Evolutionary conservation across 148 eudicot genomes (phyloP).

Genomic region (Cornus controversa): DNA sequence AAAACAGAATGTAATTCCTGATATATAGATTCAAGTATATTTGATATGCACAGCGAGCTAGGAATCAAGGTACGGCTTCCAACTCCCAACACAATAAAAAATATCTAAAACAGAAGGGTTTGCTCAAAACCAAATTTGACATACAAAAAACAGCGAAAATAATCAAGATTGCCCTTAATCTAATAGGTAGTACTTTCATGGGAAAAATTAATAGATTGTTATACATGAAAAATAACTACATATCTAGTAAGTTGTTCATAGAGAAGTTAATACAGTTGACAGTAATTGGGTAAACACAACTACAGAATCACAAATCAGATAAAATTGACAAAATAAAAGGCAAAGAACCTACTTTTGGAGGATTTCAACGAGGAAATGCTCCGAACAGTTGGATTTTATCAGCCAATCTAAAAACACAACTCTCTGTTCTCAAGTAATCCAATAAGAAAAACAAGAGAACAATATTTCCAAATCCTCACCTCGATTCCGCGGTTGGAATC

Average conservation of each 20-base stretch:
- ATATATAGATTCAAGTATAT: too few species aligned
- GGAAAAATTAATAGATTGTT: too few species aligned
- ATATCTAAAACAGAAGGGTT: not conserved
- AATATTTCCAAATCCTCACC: slow-evolving; percentile 39
- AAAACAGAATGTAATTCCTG: too few species aligned
- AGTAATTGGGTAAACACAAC: not conserved
- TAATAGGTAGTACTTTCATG: too few species aligned
- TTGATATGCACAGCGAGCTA: too few species aligned
- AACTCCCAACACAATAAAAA: too few species aligned
- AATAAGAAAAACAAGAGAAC: not conserved
- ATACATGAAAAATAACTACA: too few species aligned
- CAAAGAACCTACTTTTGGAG: slow-evolving; percentile 13
- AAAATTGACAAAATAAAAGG: not conserved
- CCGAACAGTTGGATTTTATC: slow-evolving; percentile 21
- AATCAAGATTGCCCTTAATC: not conserved
- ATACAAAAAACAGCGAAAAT: not conserved
- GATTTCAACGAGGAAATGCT: slow-evolving; percentile 16
- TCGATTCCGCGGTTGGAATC: slow-evolving; percentile 48
- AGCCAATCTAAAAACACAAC: slow-evolving; percentile 25
- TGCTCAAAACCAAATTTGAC: not conserved
- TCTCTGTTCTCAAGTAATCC: not conserved
- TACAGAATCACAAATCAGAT: not conserved
- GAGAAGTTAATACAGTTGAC: too few species aligned
- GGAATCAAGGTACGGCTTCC: too few species aligned
- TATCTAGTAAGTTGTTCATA: too few species aligned